Evolutionary conservation across 2,329 filamentous ascomycete species (phyloP).

Genomic region (Aureobasidium pullulans): DNA sequence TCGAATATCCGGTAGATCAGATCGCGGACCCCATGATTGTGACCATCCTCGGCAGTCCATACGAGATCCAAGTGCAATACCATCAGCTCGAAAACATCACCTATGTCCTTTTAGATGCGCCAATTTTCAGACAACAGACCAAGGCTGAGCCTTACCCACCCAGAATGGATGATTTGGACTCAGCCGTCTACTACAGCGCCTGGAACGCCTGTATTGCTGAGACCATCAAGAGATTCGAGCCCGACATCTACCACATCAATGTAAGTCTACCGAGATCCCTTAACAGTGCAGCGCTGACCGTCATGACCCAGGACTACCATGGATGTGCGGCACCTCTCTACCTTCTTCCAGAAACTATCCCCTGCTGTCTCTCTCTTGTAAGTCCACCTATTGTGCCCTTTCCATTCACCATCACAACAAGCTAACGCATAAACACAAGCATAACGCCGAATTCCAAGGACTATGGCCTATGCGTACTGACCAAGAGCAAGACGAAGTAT

Average conservation of each 20-base stretch:
- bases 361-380: slow-evolving; percentile 51
- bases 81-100: slow-evolving; percentile 59
- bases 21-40: slow-evolving; percentile 55
- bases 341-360: slow-evolving; percentile 54
- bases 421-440: slow-evolving; percentile 21
- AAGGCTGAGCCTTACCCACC: slow-evolving; percentile 57
- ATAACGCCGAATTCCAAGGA: slow-evolving; percentile 64
- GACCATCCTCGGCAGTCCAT: slow-evolving; percentile 52
- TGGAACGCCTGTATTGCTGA: slow-evolving; percentile 65
- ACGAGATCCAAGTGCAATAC: slow-evolving; percentile 57
- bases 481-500: slow-evolving; percentile 56
- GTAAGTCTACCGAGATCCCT: slow-evolving; percentile 19
- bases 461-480: slow-evolving; percentile 60
- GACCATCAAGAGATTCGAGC: slow-evolving; percentile 53
- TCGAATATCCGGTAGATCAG: slow-evolving; percentile 56
- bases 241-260: slow-evolving; percentile 61
- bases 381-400: background rate
- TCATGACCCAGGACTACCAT: slow-evolving; percentile 44
- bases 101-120: slow-evolving; percentile 59
- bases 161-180: slow-evolving; percentile 62
- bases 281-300: background rate
- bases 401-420: no score
- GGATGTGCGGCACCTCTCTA: slow-evolving; percentile 57
- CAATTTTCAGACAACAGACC: slow-evolving; percentile 58
- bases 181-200: slow-evolving; percentile 60